These are phyloP conservation scores for Chrysopogon serrulatus DNA, from an alignment of 176 grass and related monocot species.

Conservation along the genomic window DNA sequence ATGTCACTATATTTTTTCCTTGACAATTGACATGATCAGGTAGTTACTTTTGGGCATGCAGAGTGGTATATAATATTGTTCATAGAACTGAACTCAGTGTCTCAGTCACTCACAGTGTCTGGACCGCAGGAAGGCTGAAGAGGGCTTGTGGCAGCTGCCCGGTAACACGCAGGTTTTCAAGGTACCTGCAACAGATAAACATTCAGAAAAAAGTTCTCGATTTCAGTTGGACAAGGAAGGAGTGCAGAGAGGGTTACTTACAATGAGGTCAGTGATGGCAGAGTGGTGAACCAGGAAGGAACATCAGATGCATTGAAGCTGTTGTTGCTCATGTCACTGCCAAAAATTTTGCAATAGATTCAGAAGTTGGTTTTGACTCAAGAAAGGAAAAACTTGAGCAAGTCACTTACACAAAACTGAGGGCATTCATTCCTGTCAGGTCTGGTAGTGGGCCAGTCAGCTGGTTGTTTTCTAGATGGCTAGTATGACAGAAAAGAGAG, in stretches of 20 bases:
- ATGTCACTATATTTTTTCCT: background rate
- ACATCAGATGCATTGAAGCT: constrained; percentile 56
- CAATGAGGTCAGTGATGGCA: constrained; percentile 71
- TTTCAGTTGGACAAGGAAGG: background rate
- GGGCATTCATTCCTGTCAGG: constrained; percentile 58
- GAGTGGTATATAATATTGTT: too few species aligned
- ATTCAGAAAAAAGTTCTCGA: constrained; percentile 12
- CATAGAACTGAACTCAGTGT: too few species aligned
- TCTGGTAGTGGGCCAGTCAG: constrained; percentile 66
- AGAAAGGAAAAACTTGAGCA: background rate
- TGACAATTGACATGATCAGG: background rate
- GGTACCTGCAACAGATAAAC: constrained; percentile 38
- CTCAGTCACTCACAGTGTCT: constrained; percentile 71
- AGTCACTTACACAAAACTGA: constrained; percentile 80
- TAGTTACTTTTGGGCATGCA: too few species aligned
- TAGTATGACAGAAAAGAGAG: constrained; percentile 15
- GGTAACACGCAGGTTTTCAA: constrained; percentile 42
- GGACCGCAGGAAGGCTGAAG: constrained; percentile 56
- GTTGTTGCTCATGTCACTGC: constrained; percentile 89
- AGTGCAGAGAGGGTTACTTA: constrained; percentile 2
- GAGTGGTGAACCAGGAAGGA: constrained; percentile 65
- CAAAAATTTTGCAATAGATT: background rate
- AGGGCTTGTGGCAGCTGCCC: constrained; percentile 55
- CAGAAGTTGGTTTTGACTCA: background rate
- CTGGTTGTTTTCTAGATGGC: constrained; percentile 65